phyloP scores from a whole-genome alignment of 75 land plant genomes.

The Sequoiadendron giganteum region DNA sequence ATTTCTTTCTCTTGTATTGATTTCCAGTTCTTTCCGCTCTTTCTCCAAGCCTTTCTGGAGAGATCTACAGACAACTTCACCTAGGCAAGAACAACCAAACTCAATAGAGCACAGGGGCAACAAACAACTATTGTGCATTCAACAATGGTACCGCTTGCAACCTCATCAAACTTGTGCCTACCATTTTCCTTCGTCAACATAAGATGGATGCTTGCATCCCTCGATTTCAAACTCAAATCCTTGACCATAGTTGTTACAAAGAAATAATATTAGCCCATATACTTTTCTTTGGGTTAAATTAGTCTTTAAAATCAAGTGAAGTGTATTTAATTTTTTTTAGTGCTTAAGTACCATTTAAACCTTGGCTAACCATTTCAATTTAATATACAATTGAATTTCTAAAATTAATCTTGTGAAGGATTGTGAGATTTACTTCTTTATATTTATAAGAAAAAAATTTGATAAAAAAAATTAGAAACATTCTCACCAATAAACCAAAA shows the following conservation, averaged over 20 bases:
- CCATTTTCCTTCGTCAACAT: slow-evolving; percentile 9
- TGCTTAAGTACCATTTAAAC: too few relatives aligned
- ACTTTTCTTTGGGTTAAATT: too few relatives aligned
- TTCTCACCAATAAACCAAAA: too few relatives aligned
- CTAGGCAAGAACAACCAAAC: slow-evolving; percentile 28
- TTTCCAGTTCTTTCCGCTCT: background rate
- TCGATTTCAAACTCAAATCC: background rate
- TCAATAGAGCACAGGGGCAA: slow-evolving; percentile 40
- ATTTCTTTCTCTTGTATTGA: too few relatives aligned
- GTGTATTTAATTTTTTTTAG: too few relatives aligned
- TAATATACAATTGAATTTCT: too few relatives aligned
- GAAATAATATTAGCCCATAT: background rate
- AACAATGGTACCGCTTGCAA: slow-evolving; percentile 41
- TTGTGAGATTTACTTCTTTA: too few relatives aligned
- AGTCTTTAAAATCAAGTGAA: too few relatives aligned
- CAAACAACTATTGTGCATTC: slow-evolving; percentile 52
- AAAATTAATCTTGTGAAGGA: too few relatives aligned
- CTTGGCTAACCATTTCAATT: too few relatives aligned
- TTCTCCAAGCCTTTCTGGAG: slow-evolving; percentile 21
- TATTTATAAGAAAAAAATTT: too few relatives aligned
- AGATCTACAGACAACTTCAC: slow-evolving; percentile 43
- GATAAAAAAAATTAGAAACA: too few relatives aligned
- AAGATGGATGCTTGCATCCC: slow-evolving; percentile 18
- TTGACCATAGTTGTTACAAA: background rate
- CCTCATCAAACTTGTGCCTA: slow-evolving; percentile 22